These are phyloP conservation scores for Mycothermus thermophilus DNA, from an alignment of 495 filamentous ascomycete genomes.

Conservation along the genomic window DNA sequence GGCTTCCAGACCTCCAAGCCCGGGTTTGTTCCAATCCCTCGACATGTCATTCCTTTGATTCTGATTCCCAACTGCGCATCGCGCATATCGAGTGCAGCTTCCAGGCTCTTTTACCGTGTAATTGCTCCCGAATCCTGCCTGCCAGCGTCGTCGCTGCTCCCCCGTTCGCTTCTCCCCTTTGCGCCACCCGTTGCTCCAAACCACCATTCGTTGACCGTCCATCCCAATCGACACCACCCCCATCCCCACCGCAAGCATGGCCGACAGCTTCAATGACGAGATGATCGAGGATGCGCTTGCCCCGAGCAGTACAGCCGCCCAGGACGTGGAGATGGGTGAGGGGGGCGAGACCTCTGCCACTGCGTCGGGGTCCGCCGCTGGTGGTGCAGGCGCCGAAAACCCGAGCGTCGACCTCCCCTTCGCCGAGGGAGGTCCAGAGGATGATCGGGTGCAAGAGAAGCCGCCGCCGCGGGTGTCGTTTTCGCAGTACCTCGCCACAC, in stretches of 20 bases:
- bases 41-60: no score
- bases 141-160: no score
- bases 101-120: no score
- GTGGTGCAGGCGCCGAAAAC: conserved; percentile 3
- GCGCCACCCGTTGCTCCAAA: no score
- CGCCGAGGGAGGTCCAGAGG: conserved; percentile 24
- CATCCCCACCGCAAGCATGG: conserved; percentile 24
- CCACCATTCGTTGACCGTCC: no score
- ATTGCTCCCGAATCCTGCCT: no score
- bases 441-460: conserved; percentile 6
- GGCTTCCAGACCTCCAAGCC: no score
- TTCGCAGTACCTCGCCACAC: conserved; percentile 56
- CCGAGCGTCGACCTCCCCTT: conserved; percentile 26
- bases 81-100: no score
- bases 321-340: conserved; percentile 40
- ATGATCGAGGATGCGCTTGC: conserved; percentile 22
- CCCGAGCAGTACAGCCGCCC: conserved; percentile 17
- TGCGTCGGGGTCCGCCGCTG: conserved; percentile 2
- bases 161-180: no score
- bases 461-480: conserved; percentile 27
- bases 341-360: conserved; percentile 14
- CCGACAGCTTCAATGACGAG: conserved; percentile 28
- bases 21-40: no score
- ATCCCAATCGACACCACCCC: no score
- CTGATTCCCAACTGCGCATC: no score